Evolutionary conservation across 2,329 filamentous ascomycete species (phyloP).

Genomic region (Clarireedia homoeocarpa): DNA sequence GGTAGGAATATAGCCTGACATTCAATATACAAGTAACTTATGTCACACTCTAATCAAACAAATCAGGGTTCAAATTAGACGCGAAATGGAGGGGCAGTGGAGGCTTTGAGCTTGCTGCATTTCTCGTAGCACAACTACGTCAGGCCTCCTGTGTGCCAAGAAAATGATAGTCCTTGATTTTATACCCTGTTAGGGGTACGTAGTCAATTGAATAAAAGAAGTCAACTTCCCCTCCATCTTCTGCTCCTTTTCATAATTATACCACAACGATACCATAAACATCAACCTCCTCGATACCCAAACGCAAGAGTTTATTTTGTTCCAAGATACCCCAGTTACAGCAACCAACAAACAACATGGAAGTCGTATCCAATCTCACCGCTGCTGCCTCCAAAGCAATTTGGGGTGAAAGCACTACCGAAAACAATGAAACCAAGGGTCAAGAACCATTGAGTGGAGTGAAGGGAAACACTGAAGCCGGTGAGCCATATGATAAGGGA

Average conservation of each 20-base stretch:
- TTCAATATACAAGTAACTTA: no score
- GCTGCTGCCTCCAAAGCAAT: conserved; percentile 35
- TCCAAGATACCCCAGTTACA: background rate
- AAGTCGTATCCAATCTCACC: conserved; percentile 52
- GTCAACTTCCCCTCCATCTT: background rate
- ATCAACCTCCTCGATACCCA: background rate
- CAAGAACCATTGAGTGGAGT: conserved; percentile 67
- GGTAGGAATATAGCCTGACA: no score
- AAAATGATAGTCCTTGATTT: background rate
- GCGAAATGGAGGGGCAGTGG: background rate
- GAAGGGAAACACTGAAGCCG: conserved; percentile 55
- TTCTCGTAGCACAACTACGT: background rate
- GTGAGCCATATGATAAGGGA: conserved; percentile 72
- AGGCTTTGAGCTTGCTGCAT: no score
- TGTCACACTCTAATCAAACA: no score
- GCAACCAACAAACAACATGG: conserved; percentile 39
- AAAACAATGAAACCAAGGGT: conserved; percentile 22
- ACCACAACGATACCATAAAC: background rate
- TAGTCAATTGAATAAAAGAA: background rate
- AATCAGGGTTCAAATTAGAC: no score
- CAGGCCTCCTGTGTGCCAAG: background rate
- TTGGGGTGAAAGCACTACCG: conserved; percentile 30
- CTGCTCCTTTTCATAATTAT: background rate
- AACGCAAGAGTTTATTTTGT: background rate
- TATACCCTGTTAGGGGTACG: background rate